A percentile compares a stretch with the other conserved stretches of the same genome.
phyloP scores from a whole-genome alignment of 1,139 yeast genomes.

The Geotrichum phurueaensis region DNA sequence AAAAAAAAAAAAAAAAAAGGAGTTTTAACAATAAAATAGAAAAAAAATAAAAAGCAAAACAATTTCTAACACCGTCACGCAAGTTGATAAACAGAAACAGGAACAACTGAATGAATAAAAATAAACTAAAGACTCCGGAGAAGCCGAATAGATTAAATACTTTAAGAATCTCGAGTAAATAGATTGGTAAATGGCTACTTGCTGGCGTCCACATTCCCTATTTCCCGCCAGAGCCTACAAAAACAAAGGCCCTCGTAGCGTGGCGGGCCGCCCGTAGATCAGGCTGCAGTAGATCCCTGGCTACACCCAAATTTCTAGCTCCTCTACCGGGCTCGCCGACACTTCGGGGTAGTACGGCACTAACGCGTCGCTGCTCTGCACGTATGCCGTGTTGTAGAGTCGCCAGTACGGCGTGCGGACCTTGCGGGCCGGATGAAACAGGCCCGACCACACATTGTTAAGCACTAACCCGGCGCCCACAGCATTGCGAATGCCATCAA shows the following conservation, averaged over 20 bases:
- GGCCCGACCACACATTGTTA: conserved; percentile 80
- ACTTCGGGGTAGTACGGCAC: conserved; percentile 74
- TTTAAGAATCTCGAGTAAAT: no score
- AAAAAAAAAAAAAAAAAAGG: background rate
- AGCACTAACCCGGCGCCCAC: conserved; percentile 71
- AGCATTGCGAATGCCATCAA: conserved; percentile 66
- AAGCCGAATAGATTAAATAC: no score
- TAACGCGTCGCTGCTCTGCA: conserved; percentile 66
- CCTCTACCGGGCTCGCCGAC: background rate
- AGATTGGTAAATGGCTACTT: background rate
- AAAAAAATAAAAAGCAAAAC: background rate
- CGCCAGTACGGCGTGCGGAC: conserved; percentile 86
- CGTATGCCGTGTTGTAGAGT: conserved; percentile 68
- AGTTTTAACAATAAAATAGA: background rate
- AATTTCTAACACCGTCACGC: background rate
- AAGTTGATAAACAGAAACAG: background rate
- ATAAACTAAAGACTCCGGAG: no score
- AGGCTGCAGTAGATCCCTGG: background rate
- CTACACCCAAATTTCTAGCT: background rate
- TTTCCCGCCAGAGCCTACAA: background rate
- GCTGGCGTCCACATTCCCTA: background rate
- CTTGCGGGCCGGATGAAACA: conserved; percentile 88
- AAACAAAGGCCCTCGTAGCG: background rate
- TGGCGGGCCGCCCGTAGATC: background rate
- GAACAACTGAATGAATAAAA: no score